phyloP scores from a whole-genome alignment of 1,139 yeast species.

The Yamadazyma triangularis region DNA sequence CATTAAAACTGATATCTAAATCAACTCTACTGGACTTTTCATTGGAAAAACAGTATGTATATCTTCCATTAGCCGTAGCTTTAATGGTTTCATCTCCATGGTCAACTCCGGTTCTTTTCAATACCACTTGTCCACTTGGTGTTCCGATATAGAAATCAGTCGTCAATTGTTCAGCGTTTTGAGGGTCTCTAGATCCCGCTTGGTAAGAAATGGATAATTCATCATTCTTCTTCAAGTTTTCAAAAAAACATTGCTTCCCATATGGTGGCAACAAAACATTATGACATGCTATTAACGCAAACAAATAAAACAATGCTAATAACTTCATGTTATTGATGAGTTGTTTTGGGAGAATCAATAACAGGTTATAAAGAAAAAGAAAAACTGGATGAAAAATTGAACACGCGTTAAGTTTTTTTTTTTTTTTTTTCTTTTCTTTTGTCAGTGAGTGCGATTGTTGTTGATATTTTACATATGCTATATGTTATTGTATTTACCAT shows the following conservation, averaged over 20 bases:
- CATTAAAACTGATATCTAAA: conserved; percentile 91
- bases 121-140: conserved; percentile 55
- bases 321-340: conserved; percentile 5
- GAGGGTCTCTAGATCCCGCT: conserved; percentile 86
- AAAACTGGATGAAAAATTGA: background rate
- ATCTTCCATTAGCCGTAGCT: conserved; percentile 68
- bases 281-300: conserved; percentile 50
- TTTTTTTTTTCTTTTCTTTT: conserved; percentile 1
- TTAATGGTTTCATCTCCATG: conserved; percentile 77
- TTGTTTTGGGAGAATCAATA: background rate
- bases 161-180: conserved; percentile 67
- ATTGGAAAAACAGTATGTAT: conserved; percentile 87
- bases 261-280: conserved; percentile 80
- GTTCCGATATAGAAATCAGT: conserved; percentile 68
- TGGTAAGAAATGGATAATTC: conserved; percentile 88
- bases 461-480: conserved; percentile 1
- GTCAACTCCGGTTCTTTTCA: conserved; percentile 52
- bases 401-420: background rate
- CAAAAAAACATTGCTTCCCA: conserved; percentile 87
- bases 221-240: conserved; percentile 75
- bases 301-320: conserved; percentile 8
- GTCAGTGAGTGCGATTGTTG: conserved; percentile 4
- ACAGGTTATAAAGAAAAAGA: background rate
- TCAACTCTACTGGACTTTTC: conserved; percentile 70
- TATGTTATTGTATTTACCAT: background rate